A percentile compares a stretch with the other conserved stretches of the same genome.
These are phyloP conservation scores for Carex myosuroides DNA, from an alignment of 176 grass and related monocot species.

Conservation along the genomic window DNA sequence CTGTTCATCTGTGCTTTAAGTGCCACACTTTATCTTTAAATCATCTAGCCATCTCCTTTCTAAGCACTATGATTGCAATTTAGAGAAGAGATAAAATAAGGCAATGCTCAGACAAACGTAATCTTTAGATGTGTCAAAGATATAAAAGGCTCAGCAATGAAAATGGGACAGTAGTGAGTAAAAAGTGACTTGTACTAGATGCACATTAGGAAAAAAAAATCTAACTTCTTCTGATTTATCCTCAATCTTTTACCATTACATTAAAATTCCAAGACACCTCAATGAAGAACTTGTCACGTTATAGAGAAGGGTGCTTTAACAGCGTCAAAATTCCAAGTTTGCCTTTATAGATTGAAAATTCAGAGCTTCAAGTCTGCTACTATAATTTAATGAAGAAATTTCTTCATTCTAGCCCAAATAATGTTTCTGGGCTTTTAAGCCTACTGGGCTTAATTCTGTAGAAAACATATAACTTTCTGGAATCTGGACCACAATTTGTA, in stretches of 20 bases:
- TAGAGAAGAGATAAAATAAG: background rate
- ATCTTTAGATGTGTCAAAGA: constrained; percentile 35
- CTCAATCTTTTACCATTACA: background rate
- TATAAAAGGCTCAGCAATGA: constrained; percentile 9
- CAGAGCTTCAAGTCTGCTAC: background rate
- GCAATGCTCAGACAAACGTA: constrained; percentile 21
- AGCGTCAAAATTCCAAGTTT: too few relatives aligned
- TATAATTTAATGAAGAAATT: background rate
- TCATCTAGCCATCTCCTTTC: constrained; percentile 37
- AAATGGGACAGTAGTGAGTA: constrained; percentile 14
- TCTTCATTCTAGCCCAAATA: background rate
- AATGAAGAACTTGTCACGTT: background rate
- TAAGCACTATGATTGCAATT: constrained; percentile 18
- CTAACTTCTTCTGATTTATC: background rate
- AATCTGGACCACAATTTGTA: background rate
- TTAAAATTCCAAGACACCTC: background rate
- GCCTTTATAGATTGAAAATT: too few relatives aligned
- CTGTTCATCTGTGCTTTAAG: constrained; percentile 54
- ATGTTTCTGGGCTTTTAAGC: background rate
- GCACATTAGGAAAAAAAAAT: background rate
- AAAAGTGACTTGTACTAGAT: background rate
- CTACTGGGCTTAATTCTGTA: background rate
- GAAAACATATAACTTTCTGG: background rate
- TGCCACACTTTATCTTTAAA: constrained; percentile 38
- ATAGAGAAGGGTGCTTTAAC: background rate